Conservation (phyloP, 768 basidiomycete genomes). For the Amanita phalloides region DNA sequence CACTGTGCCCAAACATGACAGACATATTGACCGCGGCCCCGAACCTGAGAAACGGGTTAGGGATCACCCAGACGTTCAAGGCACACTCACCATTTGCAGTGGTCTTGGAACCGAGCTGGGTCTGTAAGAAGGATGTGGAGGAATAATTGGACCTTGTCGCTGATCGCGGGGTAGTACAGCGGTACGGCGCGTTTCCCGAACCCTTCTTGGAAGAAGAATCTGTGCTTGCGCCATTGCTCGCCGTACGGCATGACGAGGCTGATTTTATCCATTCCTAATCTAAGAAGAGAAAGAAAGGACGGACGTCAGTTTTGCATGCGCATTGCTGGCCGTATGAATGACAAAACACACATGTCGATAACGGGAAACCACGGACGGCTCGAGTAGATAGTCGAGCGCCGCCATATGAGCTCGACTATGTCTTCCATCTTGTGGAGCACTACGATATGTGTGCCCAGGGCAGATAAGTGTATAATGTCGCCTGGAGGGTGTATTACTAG, state of each 20-base stretch:
- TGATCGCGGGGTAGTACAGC: background rate
- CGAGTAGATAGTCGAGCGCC: background rate
- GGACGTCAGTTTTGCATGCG: too few species aligned
- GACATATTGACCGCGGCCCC: background rate
- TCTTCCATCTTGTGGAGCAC: slow-evolving; percentile 3
- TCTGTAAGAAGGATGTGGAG: background rate
- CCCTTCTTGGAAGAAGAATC: background rate
- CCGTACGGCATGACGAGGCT: background rate
- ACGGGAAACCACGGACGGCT: background rate
- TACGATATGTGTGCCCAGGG: background rate
- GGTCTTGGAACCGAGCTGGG: background rate
- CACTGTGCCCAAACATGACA: background rate
- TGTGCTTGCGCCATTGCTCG: background rate
- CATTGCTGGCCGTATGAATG: background rate
- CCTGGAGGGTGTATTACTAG: background rate
- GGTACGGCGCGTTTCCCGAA: background rate
- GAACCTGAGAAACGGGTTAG: background rate
- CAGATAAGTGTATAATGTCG: slow-evolving; percentile 1
- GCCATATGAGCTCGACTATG: background rate
- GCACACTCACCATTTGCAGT: background rate
- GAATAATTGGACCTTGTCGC: background rate
- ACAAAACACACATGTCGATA: background rate
- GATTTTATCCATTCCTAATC: background rate
- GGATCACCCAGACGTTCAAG: too few species aligned
- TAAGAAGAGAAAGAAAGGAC: background rate